phyloP scores from a whole-genome alignment of 2,329 filamentous ascomycete genomes.

The Ophiocordyceps camponoti-rufipedis region DNA sequence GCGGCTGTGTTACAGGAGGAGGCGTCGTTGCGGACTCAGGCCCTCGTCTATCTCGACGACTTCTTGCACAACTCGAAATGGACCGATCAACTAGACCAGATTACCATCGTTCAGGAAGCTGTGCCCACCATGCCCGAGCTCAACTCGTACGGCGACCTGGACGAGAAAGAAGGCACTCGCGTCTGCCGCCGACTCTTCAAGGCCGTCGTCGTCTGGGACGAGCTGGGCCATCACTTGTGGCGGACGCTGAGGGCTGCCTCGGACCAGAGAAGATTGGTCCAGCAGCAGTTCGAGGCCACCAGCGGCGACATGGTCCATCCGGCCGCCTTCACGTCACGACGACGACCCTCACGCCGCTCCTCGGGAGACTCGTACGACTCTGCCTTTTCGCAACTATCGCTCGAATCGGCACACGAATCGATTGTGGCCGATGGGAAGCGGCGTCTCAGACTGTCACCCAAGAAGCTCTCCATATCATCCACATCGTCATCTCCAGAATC shows the following conservation, averaged over 20 bases:
- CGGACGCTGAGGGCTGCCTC: slow-evolving; percentile 6
- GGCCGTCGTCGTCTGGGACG: slow-evolving; percentile 19
- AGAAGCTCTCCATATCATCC: slow-evolving; percentile 1
- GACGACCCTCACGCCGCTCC: not conserved
- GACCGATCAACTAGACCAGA: slow-evolving; percentile 13
- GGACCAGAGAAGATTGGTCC: slow-evolving; percentile 4
- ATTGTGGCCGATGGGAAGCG: not conserved
- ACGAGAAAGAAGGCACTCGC: slow-evolving; percentile 16
- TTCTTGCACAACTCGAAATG: slow-evolving; percentile 12
- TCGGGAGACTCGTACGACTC: slow-evolving; percentile 1
- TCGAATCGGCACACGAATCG: not conserved
- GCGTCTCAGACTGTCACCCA: not conserved
- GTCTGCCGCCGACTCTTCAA: slow-evolving; percentile 19
- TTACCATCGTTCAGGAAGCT: slow-evolving; percentile 14
- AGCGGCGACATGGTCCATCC: not conserved
- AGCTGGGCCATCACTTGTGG: slow-evolving; percentile 17
- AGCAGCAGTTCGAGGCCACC: slow-evolving; percentile 1
- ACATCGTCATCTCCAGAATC: not conserved
- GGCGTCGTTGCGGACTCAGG: slow-evolving; percentile 11
- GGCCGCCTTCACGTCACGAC: not conserved
- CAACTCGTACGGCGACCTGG: slow-evolving; percentile 12
- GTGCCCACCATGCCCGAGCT: slow-evolving; percentile 17
- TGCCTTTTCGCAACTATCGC: not conserved
- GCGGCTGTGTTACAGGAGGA: slow-evolving; percentile 12
- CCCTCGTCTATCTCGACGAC: slow-evolving; percentile 13